Evolutionary conservation across 2,329 filamentous ascomycete genomes (phyloP), one percentile per base, ranked within the genome.

Genomic region (Fusarium metavorans): DNA sequence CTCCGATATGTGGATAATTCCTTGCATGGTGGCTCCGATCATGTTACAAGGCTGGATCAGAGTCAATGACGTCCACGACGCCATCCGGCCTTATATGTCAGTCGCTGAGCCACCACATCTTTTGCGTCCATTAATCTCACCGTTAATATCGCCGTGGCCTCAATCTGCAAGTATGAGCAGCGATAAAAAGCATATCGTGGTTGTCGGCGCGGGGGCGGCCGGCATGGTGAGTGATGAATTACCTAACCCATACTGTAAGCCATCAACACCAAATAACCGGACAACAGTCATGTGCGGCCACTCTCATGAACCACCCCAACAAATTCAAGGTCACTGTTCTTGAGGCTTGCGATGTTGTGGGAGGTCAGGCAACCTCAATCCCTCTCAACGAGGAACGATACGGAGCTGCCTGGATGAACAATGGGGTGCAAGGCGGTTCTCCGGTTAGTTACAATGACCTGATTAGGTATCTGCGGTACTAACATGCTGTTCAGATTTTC

Each of bases 261-360:
- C 23, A 52, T 52, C 23, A 14, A 48, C 34, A 14, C 25, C 23
- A 45, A 27, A 65, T 67, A 16, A 68, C 41, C 23, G 18, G 13
- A 8, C 43, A 52, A 9, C 62, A 88, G 91, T 90, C 90, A 64
- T 93, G 91, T 80, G 92, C 92, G 13, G 87, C 91, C 34, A 92
- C 92, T 34, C 86, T 94, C 14, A 87, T 91, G 56, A 88, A 92
- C 57, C 91, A 93, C 72, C 89, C 89, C 1, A 88, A 92, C 41
- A 88, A 88, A 72, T 94, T 92, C 82, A 87, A 90, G 50, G 86
- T 94, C 14, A 93, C 91, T 0, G 76, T 94, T 16, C 84, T 93
- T 25, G 91, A 92, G 70, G 83, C 85, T 77, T 87, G 87, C 13
- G 82, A 88, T 56, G 88, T 91, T 52, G 89, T 90, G 41, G 90